phyloP scores from a whole-genome alignment of 129 eudicot species.

The Pulicaria dysenterica region DNA sequence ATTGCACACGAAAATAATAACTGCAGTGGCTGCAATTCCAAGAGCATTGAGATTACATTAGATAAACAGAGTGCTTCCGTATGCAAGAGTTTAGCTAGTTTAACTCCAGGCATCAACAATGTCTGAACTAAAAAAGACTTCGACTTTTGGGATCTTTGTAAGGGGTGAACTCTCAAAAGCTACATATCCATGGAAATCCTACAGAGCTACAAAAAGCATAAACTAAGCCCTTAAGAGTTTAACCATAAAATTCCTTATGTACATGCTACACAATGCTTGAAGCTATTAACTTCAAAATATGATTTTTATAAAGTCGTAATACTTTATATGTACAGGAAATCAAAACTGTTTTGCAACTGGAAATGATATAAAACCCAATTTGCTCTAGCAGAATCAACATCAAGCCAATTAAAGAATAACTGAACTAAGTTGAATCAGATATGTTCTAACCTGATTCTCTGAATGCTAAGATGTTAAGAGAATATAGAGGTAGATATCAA shows the following conservation, averaged over 20 bases:
- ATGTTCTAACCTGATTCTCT: neutral
- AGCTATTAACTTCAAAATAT: neutral
- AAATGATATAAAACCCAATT: neutral
- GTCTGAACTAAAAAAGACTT: too few species aligned
- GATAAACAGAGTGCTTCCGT: neutral
- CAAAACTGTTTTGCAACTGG: constrained; percentile 1
- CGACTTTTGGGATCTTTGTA: too few species aligned
- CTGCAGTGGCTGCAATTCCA: constrained; percentile 63
- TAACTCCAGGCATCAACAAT: too few species aligned
- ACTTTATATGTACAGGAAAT: neutral
- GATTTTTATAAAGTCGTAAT: neutral
- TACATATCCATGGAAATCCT: neutral
- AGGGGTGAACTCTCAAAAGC: too few species aligned
- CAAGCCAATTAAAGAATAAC: neutral
- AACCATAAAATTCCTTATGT: neutral
- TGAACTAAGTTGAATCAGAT: constrained; percentile 6
- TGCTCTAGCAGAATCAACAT: neutral
- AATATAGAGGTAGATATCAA: too few species aligned
- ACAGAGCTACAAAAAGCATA: neutral
- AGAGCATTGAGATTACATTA: constrained; percentile 14
- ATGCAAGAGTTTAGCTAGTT: neutral
- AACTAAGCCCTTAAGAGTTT: neutral
- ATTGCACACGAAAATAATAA: constrained; percentile 54
- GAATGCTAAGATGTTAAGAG: neutral
- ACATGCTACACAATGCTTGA: neutral